Conservation (phyloP, 202 grass and related monocot species). For the Setaria viridis region DNA sequence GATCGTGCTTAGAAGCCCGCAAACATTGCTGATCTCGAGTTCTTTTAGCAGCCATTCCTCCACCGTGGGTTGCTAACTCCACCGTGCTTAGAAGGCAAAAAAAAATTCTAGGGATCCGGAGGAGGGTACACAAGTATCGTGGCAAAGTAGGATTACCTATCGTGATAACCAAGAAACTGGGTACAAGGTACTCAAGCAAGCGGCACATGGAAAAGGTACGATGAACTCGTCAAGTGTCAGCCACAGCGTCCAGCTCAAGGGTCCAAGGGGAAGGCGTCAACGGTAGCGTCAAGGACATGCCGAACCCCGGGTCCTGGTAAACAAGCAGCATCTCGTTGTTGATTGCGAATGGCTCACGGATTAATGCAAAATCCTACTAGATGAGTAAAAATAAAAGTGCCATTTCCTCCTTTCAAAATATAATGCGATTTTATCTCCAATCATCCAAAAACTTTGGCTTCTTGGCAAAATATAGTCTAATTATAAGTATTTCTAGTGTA, state of each 20-base stretch:
- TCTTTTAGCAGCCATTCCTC: background rate
- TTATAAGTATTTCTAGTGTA: no score
- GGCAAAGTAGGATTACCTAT: conserved; percentile 2
- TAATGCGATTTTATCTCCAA: no score
- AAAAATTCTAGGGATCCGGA: conserved; percentile 7
- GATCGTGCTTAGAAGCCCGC: background rate
- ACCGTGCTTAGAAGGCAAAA: background rate
- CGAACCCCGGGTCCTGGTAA: background rate
- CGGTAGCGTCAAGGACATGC: background rate
- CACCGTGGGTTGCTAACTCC: background rate
- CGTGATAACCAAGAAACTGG: background rate
- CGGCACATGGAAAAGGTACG: background rate
- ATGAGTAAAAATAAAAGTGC: no score
- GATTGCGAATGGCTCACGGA: no score
- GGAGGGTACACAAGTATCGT: background rate
- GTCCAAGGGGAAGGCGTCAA: conserved; percentile 28
- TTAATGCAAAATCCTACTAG: no score
- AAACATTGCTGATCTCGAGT: background rate
- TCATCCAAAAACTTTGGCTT: no score
- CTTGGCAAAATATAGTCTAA: no score
- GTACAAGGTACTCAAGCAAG: background rate
- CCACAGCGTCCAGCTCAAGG: background rate
- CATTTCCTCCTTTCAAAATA: no score
- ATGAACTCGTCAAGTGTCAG: conserved; percentile 23
- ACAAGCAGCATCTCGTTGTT: background rate